phyloP scores from a whole-genome alignment of 768 basidiomycete genomes.

The Pleurotus platypus region DNA sequence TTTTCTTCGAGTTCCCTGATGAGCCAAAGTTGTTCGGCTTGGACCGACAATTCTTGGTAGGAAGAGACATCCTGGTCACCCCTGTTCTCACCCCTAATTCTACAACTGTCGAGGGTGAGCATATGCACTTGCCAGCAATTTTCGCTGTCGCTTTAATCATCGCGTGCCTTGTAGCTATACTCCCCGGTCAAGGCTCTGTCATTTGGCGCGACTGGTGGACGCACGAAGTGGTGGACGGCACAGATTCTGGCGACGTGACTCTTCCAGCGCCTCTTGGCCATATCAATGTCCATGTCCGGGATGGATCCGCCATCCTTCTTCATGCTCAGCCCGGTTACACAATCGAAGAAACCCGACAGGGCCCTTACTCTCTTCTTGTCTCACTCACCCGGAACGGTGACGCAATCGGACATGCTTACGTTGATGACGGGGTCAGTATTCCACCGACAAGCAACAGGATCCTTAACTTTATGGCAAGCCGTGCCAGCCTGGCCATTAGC shows the following conservation, averaged over 20 bases:
- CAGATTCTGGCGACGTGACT: slow-evolving; percentile 38
- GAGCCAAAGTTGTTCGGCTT: slow-evolving; percentile 61
- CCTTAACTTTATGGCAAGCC: slow-evolving; percentile 38
- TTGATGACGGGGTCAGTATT: slow-evolving; percentile 68
- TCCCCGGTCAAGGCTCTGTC: slow-evolving; percentile 57
- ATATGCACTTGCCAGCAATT: neutral
- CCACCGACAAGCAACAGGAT: slow-evolving; percentile 53
- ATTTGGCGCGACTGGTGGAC: slow-evolving; percentile 77
- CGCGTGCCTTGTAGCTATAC: slow-evolving; percentile 39
- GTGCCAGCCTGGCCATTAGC: slow-evolving; percentile 32
- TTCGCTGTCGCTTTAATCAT: neutral
- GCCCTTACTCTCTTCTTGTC: slow-evolving; percentile 61
- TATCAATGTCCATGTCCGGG: slow-evolving; percentile 76
- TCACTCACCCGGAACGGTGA: slow-evolving; percentile 42
- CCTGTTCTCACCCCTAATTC: slow-evolving; percentile 71
- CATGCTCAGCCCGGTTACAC: slow-evolving; percentile 66
- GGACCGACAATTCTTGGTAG: slow-evolving; percentile 71
- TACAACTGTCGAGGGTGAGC: slow-evolving; percentile 59
- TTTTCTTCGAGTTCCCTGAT: slow-evolving; percentile 77
- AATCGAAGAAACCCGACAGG: slow-evolving; percentile 57
- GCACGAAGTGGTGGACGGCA: slow-evolving; percentile 47
- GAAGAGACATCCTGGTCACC: slow-evolving; percentile 67
- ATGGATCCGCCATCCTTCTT: slow-evolving; percentile 60
- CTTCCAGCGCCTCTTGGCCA: slow-evolving; percentile 68
- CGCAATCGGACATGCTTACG: slow-evolving; percentile 58